Conservation (phyloP, 2,329 filamentous ascomycete genomes). For the Fusarium coffeatum region DNA sequence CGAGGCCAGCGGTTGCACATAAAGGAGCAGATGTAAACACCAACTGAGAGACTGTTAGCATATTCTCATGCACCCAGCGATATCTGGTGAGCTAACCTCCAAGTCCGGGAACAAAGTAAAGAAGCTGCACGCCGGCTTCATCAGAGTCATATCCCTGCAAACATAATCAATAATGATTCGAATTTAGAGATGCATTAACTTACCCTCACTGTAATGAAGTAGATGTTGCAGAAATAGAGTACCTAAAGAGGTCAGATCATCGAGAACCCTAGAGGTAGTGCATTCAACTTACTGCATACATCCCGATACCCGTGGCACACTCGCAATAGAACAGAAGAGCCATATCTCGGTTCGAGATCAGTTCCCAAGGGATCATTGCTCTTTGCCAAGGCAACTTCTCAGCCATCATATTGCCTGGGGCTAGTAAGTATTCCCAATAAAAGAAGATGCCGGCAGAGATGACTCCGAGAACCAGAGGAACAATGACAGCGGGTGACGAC, state of each 20-base stretch:
- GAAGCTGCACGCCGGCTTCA: slow-evolving; percentile 66
- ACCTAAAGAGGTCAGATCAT: slow-evolving; percentile 59
- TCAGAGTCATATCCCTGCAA: slow-evolving; percentile 60
- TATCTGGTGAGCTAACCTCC: slow-evolving; percentile 55
- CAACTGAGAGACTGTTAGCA: slow-evolving; percentile 49
- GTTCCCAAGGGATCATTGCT: slow-evolving; percentile 72
- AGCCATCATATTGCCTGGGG: slow-evolving; percentile 59
- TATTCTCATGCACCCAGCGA: neutral
- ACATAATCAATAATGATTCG: neutral
- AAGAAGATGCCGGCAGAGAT: slow-evolving; percentile 57
- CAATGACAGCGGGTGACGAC: slow-evolving; percentile 61
- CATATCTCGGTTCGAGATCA: slow-evolving; percentile 69
- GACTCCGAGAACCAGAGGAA: slow-evolving; percentile 59
- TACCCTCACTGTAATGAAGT: slow-evolving; percentile 70
- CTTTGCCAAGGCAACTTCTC: slow-evolving; percentile 64
- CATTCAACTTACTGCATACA: slow-evolving; percentile 56
- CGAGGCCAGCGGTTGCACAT: slow-evolving; percentile 70
- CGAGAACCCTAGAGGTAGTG: slow-evolving; percentile 14
- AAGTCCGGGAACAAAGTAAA: slow-evolving; percentile 74
- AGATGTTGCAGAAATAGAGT: slow-evolving; percentile 76
- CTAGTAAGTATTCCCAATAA: slow-evolving; percentile 66
- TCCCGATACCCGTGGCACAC: slow-evolving; percentile 68
- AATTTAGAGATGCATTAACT: neutral
- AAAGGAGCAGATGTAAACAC: slow-evolving; percentile 68
- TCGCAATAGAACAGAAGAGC: slow-evolving; percentile 71